Base-by-base conservation (phyloP, 1,284 basidiomycete species). In the Cryptococcus deneoformans region DNA sequence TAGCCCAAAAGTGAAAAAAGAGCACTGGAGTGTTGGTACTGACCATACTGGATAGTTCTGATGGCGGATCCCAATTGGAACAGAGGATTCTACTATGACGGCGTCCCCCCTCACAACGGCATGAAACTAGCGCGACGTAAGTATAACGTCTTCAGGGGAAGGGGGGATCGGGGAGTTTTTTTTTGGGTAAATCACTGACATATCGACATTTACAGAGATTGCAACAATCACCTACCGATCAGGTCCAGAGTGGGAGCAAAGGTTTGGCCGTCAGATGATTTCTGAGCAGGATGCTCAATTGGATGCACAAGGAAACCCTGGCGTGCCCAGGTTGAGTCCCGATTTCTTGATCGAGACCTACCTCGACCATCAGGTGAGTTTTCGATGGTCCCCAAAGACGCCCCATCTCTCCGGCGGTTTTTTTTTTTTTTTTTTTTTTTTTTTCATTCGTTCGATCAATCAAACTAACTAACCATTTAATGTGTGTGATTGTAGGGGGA, bases 61-160 rank as follows among this genome's bases (percentile, higher is more conserved):
- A 99, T 99, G 95, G 88, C 93, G 6, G 95, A 99, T 77, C 95
- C 95, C 0, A 97, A 99, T 67, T 99, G 95, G 96, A 99, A 99
- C 65, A 87, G 93, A 44, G 95, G 96, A 1, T 97, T 95, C 76
- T 99, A 99, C 79, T 99, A 99, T 72, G 89, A 92, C 53, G 82
- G 84, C n/a, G 74, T 94, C 11, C 96, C 95, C 1, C 95, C 95
- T 2, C 96, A 99, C 75, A 90, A 87, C 2, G 95, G 95, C 29
- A 98, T 99, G 93, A 99, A 99, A 78, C 84, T 99, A 38, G 96
- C 95, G 14, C 85, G 95, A 61, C 95, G 91, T 92, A 74, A 70
- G 90, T 83, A 12, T 29, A 2, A 1, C 1, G 20, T 20, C 20
- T 20, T 20, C 20, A 20, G 20, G 20, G 20, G 2, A 20, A 2